Evolutionary conservation across 768 basidiomycete genomes (phyloP), one percentile per base, ranked within the genome.

Genomic region (Lactarius deliciosus): DNA sequence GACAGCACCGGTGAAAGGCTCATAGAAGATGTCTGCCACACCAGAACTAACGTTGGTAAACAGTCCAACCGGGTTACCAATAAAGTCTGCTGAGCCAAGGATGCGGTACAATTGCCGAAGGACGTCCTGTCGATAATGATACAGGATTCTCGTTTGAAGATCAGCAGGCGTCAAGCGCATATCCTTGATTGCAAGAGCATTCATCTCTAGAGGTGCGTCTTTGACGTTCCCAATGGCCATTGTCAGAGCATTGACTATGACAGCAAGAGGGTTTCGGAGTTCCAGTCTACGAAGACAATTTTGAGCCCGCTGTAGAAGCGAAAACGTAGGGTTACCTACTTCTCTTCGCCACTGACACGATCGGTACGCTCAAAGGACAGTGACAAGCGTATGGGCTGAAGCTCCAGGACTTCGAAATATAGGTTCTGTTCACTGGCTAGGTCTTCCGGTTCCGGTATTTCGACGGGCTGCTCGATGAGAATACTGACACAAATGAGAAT

Each of bases 11-110:
- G 95, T 90, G 81, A 96, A 97, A 2, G 97, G 97, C 76, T 98
- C 96, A 71, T 98, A 97, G 81, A 99, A 98, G 71, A 98, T 96
- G 76, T 99, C 97, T 61, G 92, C 92, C 6, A 98, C 92, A 13
- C 97, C 97, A 34, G 95, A 97, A 74, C 94, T 96, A 74, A 99
- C 95, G 74, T 98, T 98, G 59, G 91, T 96, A 82, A 99, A 98
- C 54, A 99, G 82, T 11, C 97, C 97, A 55, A 98, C 95, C 5
- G 96, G 96, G 74, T 96, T 96, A 16, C 92, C 91, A 67, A 92
- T 91, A 78, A 98, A 96, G 77, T 98, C 96, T 0, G 96, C 97
- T 6, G 96, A 98, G n/a, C 97, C 96, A 16, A 99, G 83, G 54
- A 99, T 92, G 43, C 97, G 89, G 76, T 98, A 98, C 3, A 98